Evolutionary conservation across 2,329 filamentous ascomycete genomes (phyloP).

Genomic region (Talaromyces sp.): DNA sequence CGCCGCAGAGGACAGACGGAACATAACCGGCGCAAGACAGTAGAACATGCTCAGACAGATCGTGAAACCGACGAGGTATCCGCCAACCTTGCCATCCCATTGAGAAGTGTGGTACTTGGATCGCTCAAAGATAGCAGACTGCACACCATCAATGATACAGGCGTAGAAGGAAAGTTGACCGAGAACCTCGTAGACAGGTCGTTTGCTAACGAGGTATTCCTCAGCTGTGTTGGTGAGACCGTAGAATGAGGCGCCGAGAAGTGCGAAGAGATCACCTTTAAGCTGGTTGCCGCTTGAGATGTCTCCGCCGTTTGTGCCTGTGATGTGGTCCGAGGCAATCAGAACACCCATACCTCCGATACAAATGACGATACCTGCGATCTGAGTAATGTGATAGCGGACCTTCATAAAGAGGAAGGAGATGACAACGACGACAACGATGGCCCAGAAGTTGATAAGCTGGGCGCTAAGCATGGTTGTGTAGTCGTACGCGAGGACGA

Average conservation of each 20-base stretch:
- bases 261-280: slow-evolving; percentile 90
- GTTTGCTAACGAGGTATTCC: slow-evolving; percentile 87
- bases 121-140: slow-evolving; percentile 91
- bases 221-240: slow-evolving; percentile 89
- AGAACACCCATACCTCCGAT: slow-evolving; percentile 89
- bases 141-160: slow-evolving; percentile 86
- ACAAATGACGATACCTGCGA: slow-evolving; percentile 83
- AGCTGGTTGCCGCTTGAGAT: slow-evolving; percentile 65
- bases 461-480: slow-evolving; percentile 92
- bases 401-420: slow-evolving; percentile 83
- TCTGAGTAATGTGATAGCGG: slow-evolving; percentile 85
- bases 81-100: slow-evolving; percentile 70
- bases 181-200: slow-evolving; percentile 89
- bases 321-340: slow-evolving; percentile 84
- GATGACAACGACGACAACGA: slow-evolving; percentile 84
- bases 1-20: slow-evolving; percentile 86
- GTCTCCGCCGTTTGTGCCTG: slow-evolving; percentile 67
- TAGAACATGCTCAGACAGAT: slow-evolving; percentile 84
- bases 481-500: slow-evolving; percentile 88
- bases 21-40: slow-evolving; percentile 78
- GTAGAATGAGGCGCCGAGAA: slow-evolving; percentile 88
- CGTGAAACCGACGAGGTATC: slow-evolving; percentile 90
- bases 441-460: slow-evolving; percentile 98
- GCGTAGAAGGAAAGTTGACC: slow-evolving; percentile 88
- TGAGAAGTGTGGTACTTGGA: slow-evolving; percentile 65